Conservation (phyloP, 2,329 filamentous ascomycete species). For the Claviceps maximensis region DNA sequence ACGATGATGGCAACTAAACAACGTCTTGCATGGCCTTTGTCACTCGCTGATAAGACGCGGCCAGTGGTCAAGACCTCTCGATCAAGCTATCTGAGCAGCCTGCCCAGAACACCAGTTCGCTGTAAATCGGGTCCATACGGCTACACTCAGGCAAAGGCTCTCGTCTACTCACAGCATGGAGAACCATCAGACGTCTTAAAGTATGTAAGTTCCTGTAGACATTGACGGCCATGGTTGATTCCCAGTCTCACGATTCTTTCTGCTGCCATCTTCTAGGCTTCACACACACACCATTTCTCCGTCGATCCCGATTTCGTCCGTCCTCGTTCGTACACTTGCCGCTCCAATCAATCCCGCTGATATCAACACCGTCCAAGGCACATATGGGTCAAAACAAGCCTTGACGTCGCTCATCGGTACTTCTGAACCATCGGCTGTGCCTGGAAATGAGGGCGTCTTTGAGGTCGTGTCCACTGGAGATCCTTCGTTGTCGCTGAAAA, state of each 20-base stretch:
- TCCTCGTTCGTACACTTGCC: slow-evolving; percentile 79
- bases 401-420: slow-evolving; percentile 71
- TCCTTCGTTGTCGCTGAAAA: slow-evolving; percentile 37
- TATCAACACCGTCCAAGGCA: slow-evolving; percentile 95
- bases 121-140: slow-evolving; percentile 54
- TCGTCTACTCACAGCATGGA: slow-evolving; percentile 62
- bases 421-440: slow-evolving; percentile 58
- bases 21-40: slow-evolving; percentile 11
- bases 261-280: slow-evolving; percentile 29
- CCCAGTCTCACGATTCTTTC: not conserved
- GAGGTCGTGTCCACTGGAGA: slow-evolving; percentile 66
- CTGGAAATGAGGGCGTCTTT: slow-evolving; percentile 86
- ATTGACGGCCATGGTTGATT: not conserved
- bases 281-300: slow-evolving; percentile 69
- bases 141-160: slow-evolving; percentile 74
- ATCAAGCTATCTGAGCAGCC: slow-evolving; percentile 5
- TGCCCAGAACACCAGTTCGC: slow-evolving; percentile 22
- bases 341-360: slow-evolving; percentile 94
- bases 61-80: slow-evolving; percentile 12
- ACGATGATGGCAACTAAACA: slow-evolving; percentile 13
- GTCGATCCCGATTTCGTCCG: slow-evolving; percentile 45
- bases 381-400: slow-evolving; percentile 74
- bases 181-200: slow-evolving; percentile 59
- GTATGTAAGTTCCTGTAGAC: slow-evolving; percentile 23
- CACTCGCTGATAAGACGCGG: slow-evolving; percentile 11